Base-by-base conservation (phyloP, 352 stramenopile species). In the Globisporangium cylindrosporum region DNA sequence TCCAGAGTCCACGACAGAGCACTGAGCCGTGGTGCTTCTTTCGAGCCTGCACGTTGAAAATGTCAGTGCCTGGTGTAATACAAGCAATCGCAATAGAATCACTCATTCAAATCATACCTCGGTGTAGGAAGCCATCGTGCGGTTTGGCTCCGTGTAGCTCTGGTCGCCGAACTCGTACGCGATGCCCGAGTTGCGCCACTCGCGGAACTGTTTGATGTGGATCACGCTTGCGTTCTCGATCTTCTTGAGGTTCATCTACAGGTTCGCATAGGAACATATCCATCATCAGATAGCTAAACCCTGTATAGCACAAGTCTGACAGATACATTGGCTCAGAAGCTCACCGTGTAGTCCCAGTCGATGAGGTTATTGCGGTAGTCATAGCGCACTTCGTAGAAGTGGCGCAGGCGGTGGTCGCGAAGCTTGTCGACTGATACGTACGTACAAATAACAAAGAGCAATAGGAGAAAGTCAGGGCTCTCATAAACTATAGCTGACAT, bases 121-220 rank as follows among this genome's bases (percentile, higher is more conserved):
- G 0, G 89, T 92, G 72, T 97, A 98, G 43, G 89, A 79, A 1
- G 89, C 82, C 86, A 98, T 94, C 1, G 89, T 97, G 29, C 86
- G 82, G 65, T 98, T 99, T 1, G 93, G 91, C 51, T 87, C 66
- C 22, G 86, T 89, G 76, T 98, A 98, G 0, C 75, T 79, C 72
- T 97, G 88, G 72, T 98, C 91, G 9, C 93, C 95, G 73, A 98
- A 98, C 83, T 99, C 93, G 68, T 97, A 99, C 32, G 95, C 94
- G 59, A 98, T 75, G 55, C 95, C 95, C 14, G 81, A 87, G 69
- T 98, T 91, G 64, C 96, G 85, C 95, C 95, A 99, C 27, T 91
- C 72, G 36, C 83, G 80, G 70, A 95, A 99, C 76, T 98, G 94
- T 9, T 80, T 89, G 66, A 94, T 86, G 74, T 98, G 95, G 68